These are phyloP conservation scores for Boechera stricta DNA, from an alignment of 345 rosid genomes.

Conservation along the genomic window DNA sequence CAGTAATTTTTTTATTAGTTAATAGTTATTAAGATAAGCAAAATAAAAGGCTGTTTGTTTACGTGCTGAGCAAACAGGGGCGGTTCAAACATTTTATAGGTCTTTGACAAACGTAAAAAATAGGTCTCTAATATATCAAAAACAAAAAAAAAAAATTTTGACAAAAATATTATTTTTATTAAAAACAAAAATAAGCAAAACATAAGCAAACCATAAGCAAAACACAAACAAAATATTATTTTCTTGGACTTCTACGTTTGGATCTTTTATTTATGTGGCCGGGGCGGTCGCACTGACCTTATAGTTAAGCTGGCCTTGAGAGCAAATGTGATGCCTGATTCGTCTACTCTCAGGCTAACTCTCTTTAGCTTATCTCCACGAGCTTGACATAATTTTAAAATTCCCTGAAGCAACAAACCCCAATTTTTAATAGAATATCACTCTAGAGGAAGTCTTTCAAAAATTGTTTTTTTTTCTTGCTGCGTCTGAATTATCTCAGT, in stretches of 20 bases:
- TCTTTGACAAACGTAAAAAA: no score
- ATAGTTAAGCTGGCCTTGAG: constrained; percentile 14
- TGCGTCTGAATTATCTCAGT: not conserved
- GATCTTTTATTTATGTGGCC: no score
- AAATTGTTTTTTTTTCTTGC: not conserved
- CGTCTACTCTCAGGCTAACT: constrained; percentile 73
- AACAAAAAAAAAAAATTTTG: no score
- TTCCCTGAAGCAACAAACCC: constrained; percentile 54
- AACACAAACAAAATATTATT: no score
- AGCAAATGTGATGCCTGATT: constrained; percentile 73
- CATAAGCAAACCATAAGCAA: no score
- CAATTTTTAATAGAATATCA: not conserved
- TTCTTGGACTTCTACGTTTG: no score
- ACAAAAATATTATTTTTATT: no score
- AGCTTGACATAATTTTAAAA: constrained; percentile 67
- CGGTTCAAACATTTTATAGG: no score
- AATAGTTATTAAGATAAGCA: not conserved
- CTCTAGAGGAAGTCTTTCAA: not conserved
- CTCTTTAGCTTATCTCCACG: constrained; percentile 67
- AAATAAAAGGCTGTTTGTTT: not conserved
- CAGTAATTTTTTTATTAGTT: not conserved
- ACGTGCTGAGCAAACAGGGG: constrained; percentile 49
- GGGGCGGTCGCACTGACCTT: no score
- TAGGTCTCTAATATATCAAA: no score
- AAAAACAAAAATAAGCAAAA: no score